These are phyloP conservation scores for Lachancea dasiensis DNA, from an alignment of 805 yeast genomes.

Conservation along the genomic window DNA sequence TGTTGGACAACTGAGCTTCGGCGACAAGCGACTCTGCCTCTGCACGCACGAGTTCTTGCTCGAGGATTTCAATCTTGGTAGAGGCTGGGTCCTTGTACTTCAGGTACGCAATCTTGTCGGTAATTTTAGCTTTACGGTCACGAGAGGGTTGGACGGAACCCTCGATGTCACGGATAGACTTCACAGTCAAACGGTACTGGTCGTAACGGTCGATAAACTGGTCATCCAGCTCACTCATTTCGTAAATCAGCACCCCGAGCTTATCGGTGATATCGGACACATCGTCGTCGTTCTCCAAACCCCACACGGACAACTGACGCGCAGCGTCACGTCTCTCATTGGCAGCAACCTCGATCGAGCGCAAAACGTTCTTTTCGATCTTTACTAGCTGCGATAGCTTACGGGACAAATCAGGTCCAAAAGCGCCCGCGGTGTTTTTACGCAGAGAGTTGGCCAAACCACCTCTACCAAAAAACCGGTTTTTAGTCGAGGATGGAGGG, in stretches of 20 bases:
- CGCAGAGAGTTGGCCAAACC: slow-evolving; percentile 51
- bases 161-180: slow-evolving; percentile 78
- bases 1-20: slow-evolving; percentile 84
- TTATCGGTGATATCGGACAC: slow-evolving; percentile 83
- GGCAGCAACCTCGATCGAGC: slow-evolving; percentile 71
- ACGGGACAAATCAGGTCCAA: slow-evolving; percentile 75
- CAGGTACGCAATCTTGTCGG: slow-evolving; percentile 77
- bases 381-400: slow-evolving; percentile 69
- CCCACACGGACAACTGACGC: slow-evolving; percentile 79
- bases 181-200: slow-evolving; percentile 77
- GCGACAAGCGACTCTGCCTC: slow-evolving; percentile 90
- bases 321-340: slow-evolving; percentile 78
- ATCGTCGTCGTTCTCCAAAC: slow-evolving; percentile 80
- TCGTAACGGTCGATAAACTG: slow-evolving; percentile 82
- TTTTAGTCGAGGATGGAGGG: slow-evolving; percentile 76
- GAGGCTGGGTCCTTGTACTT: slow-evolving; percentile 83
- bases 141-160: slow-evolving; percentile 84
- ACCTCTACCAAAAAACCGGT: slow-evolving; percentile 86
- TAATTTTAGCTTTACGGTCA: slow-evolving; percentile 78
- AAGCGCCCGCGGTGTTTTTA: slow-evolving; percentile 68
- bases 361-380: slow-evolving; percentile 75
- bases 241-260: slow-evolving; percentile 75
- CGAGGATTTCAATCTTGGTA: slow-evolving; percentile 69
- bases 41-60: slow-evolving; percentile 85
- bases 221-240: slow-evolving; percentile 81